Percentiles rank a stretch among this genome's conserved stretches.
Conservation (phyloP, 352 stramenopile genomes). For the Peronosclerospora sorghi region DNA sequence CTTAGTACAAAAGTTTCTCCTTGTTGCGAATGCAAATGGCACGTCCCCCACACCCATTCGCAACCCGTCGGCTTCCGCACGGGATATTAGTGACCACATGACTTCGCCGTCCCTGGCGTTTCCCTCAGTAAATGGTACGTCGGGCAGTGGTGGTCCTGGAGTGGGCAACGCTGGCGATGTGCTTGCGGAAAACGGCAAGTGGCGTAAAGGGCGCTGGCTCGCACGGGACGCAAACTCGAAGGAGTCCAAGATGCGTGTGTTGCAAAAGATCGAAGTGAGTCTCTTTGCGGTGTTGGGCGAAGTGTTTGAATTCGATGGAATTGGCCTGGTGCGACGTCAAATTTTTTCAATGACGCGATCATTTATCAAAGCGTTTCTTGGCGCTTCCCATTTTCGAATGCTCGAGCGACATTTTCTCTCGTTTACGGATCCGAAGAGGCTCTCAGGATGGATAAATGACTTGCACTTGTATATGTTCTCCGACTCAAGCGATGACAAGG, state of each 20-base stretch:
- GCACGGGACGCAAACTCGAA: constrained; percentile 57
- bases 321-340: constrained; percentile 70
- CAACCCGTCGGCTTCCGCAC: constrained; percentile 6
- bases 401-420: constrained; percentile 74
- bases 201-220: constrained; percentile 42
- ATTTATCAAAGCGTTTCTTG: constrained; percentile 74
- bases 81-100: constrained; percentile 10
- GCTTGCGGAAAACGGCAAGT: constrained; percentile 65
- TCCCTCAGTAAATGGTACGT: constrained; percentile 2
- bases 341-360: constrained; percentile 76
- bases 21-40: constrained; percentile 25
- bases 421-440: constrained; percentile 61
- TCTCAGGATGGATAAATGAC: constrained; percentile 38
- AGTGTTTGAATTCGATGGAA: constrained; percentile 79
- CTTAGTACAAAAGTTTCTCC: constrained; percentile 61
- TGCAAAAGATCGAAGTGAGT: constrained; percentile 74
- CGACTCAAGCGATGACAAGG: constrained; percentile 8
- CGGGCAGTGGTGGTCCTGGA: constrained; percentile 4
- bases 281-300: constrained; percentile 66
- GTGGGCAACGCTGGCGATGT: constrained; percentile 10
- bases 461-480: constrained; percentile 62
- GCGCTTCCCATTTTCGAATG: constrained; percentile 68
- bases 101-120: constrained; percentile 7
- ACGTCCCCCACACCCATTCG: constrained; percentile 2
- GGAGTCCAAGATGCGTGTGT: constrained; percentile 68